Evolutionary conservation across 495 filamentous ascomycete species (phyloP).

Genomic region (Talaromyces stipitatus): DNA sequence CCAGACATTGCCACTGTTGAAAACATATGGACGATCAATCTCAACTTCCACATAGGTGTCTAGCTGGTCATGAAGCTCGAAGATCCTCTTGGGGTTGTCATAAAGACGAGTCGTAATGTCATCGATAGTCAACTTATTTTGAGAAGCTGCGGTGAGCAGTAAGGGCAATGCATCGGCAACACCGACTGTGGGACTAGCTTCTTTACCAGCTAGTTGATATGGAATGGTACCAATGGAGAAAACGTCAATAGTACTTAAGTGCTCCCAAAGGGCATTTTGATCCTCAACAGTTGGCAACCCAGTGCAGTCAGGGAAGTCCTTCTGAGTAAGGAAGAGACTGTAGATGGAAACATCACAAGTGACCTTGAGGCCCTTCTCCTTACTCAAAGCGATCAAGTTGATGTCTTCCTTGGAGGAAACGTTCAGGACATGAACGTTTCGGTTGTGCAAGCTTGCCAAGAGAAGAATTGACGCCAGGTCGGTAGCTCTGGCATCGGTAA

Average conservation of each 20-base stretch:
- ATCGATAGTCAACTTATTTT: constrained; percentile 66
- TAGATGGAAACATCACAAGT: constrained; percentile 81
- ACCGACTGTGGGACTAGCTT: constrained; percentile 52
- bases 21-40: constrained; percentile 57
- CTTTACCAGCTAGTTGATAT: constrained; percentile 64
- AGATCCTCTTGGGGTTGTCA: constrained; percentile 78
- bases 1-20: constrained; percentile 50
- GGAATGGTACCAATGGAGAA: constrained; percentile 81
- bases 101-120: constrained; percentile 65
- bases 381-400: constrained; percentile 68
- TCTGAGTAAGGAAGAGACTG: constrained; percentile 68
- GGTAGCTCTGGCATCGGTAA: constrained; percentile 79
- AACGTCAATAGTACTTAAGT: constrained; percentile 69
- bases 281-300: constrained; percentile 63
- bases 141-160: constrained; percentile 68
- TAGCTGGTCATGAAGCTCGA: constrained; percentile 77
- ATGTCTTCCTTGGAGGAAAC: constrained; percentile 81
- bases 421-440: constrained; percentile 77
- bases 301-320: constrained; percentile 64
- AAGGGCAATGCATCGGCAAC: constrained; percentile 72
- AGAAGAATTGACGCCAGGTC: constrained; percentile 75
- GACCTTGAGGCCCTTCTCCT: constrained; percentile 75
- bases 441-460: constrained; percentile 72
- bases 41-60: constrained; percentile 71
- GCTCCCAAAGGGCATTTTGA: constrained; percentile 72